A percentile compares a stretch with the other conserved stretches of the same genome.
Evolutionary conservation across 176 grass and related monocot genomes (phyloP).

Genomic region (Eremochloa ophiuroides): DNA sequence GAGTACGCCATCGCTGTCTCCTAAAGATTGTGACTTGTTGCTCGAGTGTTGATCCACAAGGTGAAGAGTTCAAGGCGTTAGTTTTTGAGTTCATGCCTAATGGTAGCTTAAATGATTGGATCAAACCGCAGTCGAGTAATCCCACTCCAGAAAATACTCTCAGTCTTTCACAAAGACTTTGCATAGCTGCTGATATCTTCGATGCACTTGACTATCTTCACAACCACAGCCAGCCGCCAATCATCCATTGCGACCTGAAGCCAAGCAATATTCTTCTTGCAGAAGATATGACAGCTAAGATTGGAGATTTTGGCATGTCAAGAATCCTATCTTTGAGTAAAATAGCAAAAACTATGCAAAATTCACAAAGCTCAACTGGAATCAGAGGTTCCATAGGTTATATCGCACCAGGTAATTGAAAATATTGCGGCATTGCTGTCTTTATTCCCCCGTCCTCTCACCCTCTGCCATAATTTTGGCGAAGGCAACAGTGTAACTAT

Average conservation of each 20-base stretch:
- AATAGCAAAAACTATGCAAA: not conserved
- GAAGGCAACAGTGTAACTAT: too few species aligned
- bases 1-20: not conserved
- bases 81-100: not conserved
- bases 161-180: not conserved
- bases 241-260: constrained; percentile 45
- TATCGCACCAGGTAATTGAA: not conserved
- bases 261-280: constrained; percentile 42
- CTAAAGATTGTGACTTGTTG: not conserved
- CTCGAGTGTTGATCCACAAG: not conserved
- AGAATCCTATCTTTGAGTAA: not conserved
- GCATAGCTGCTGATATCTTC: not conserved
- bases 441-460: too few species aligned
- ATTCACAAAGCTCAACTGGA: constrained; percentile 1
- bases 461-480: too few species aligned
- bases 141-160: not conserved
- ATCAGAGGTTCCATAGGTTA: constrained; percentile 2
- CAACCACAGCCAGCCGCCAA: constrained; percentile 1
- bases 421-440: not conserved
- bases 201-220: constrained; percentile 2
- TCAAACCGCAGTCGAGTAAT: not conserved
- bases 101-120: not conserved
- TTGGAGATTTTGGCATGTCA: constrained; percentile 35
- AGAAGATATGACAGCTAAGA: constrained; percentile 33
- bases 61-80: not conserved